Base-by-base conservation (phyloP, 1,139 yeast species). In the Dujonia santamariae region DNA sequence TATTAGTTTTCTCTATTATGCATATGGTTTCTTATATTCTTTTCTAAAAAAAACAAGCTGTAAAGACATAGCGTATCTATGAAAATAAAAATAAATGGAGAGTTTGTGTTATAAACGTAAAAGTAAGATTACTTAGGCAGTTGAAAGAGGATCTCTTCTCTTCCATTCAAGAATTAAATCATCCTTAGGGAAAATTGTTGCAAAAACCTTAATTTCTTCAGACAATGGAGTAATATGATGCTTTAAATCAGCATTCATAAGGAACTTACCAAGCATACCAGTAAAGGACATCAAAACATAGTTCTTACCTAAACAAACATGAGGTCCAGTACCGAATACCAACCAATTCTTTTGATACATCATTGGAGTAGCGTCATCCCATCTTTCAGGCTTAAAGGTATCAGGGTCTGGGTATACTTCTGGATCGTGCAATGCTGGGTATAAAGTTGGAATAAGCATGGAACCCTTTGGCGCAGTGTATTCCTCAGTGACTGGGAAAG, bases 151-250 rank as follows among this genome's bases (percentile, higher is more conserved):
- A 43, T 82, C 82, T 63, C 90, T 78, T 47, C 54, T 64, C 37
- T 73, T 70, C 72, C 90, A 90, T 51, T 80, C 70, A 59, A 92
- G 66, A 49, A 86, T 77, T 56, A 95, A 79, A 58, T 90, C 96
- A 63, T 92, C 98, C 59, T 86, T 80, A 23, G 98, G 98, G 85
- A 92, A 92, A 55, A 92, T 88, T 19, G 98, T 92, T 24, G 98
- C 98, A 59, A 92, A 92, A 26, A 92, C 97, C 55, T 88, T 86
- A 53, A 92, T 87, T 54, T 87, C 81, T 65, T 92, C 98, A 44
- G 94, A 81, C 50, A 80, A 67, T 29, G 80, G 83, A 18, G 98
- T 92, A 37, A 81, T 78, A 49, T 80, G 77, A 59, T 92, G 98
- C 41, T 75, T 63, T 65, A 92, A 77, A 58, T 92, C 92, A 37